Percentiles rank a stretch among this genome's conserved stretches.
These are phyloP conservation scores for Centrapalus pauciflorus DNA, from an alignment of 129 eudicot species.

Conservation along the genomic window DNA sequence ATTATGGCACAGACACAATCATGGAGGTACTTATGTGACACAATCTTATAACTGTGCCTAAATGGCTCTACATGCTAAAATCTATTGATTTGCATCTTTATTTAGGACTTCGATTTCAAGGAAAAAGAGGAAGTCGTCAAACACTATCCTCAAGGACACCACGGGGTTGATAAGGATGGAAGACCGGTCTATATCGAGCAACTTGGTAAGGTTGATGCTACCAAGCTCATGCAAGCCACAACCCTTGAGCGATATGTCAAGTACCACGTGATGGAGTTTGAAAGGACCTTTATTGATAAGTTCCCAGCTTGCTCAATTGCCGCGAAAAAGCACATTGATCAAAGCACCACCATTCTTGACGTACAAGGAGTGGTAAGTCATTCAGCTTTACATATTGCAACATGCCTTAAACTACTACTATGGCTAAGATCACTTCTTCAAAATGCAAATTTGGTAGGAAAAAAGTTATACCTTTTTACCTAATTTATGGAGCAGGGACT, in stretches of 20 bases:
- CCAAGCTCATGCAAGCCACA: conserved; percentile 87
- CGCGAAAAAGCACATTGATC: conserved; percentile 85
- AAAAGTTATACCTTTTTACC: background rate
- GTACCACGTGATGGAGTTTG: conserved; percentile 91
- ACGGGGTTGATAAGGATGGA: conserved; percentile 95
- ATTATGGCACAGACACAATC: conserved; percentile 82
- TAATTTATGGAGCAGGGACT: conserved; percentile 56
- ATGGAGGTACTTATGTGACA: conserved; percentile 48
- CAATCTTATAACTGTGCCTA: background rate
- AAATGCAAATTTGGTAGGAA: background rate
- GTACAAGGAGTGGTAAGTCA: conserved; percentile 97
- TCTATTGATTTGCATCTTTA: background rate
- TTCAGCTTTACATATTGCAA: background rate
- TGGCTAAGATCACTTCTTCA: no score
- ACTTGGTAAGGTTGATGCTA: conserved; percentile 86
- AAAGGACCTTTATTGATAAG: conserved; percentile 81
- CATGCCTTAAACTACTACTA: background rate
- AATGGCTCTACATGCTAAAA: conserved; percentile 2
- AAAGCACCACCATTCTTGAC: conserved; percentile 95
- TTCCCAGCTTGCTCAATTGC: conserved; percentile 95
- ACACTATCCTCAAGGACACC: conserved; percentile 97
- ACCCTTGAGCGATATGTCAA: conserved; percentile 83
- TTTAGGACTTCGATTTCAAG: conserved; percentile 78
- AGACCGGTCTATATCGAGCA: conserved; percentile 86
- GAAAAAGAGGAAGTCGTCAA: conserved; percentile 81